Conservation (phyloP, 768 basidiomycete species). For the Pulveroboletus sp. region DNA sequence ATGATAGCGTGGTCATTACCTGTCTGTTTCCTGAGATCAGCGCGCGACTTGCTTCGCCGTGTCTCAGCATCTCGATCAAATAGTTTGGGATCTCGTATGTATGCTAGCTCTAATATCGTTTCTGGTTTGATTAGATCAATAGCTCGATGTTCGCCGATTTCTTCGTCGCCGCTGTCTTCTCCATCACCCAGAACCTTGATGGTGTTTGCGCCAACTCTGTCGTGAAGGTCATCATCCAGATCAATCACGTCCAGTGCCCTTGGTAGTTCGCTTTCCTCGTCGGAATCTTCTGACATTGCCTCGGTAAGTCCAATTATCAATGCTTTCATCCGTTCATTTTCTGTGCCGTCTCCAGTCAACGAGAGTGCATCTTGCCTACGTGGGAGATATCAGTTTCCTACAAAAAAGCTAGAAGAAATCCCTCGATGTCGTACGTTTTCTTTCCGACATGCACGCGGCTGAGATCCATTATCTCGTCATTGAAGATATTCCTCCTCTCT, state of each 20-base stretch:
- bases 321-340: constrained; percentile 73
- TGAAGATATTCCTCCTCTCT: constrained; percentile 69
- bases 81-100: constrained; percentile 65
- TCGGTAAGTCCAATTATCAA: constrained; percentile 78
- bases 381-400: constrained; percentile 2
- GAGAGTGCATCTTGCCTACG: constrained; percentile 42
- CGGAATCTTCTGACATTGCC: constrained; percentile 58
- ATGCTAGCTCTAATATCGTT: constrained; percentile 69
- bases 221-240: constrained; percentile 50
- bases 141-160: constrained; percentile 27
- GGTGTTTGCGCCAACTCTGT: constrained; percentile 35
- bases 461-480: constrained; percentile 66
- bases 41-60: constrained; percentile 60
- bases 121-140: constrained; percentile 39
- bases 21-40: constrained; percentile 63
- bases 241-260: constrained; percentile 29
- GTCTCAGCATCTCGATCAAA: constrained; percentile 78
- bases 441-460: constrained; percentile 58
- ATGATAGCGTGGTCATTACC: constrained; percentile 35
- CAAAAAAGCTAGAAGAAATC: not conserved
- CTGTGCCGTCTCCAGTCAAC: constrained; percentile 50
- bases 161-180: constrained; percentile 39
- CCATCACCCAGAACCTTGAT: constrained; percentile 60
- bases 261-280: constrained; percentile 37
- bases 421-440: constrained; percentile 43